Evolutionary conservation across 257 asterid genomes (phyloP), one percentile per base, ranked within the genome.

Genomic region (Agastache rugosa): DNA sequence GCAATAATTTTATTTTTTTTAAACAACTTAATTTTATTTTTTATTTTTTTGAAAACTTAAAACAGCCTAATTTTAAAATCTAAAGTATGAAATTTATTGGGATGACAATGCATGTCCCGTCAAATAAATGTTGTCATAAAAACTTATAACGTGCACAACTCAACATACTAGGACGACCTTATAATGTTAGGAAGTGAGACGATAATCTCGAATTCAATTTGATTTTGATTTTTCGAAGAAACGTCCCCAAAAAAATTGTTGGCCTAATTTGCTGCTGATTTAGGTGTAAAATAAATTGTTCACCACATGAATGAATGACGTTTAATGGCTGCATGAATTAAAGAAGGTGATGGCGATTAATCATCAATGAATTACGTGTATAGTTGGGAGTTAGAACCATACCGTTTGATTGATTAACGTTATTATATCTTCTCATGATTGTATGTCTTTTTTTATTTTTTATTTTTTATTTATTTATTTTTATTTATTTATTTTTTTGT

Each of bases 121-220:
- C 63, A 11, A 56, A 23, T 56, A 56, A 59, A 59, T 59, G 64
- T 27, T 1, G n/a, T 11, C 39, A 59, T 27, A 14, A 59, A 59
- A 59, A 6, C n/a, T 16, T 8, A n/a, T 55, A 55, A 55, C 59
- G 59, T 53, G 35, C 31, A 56, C 39, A 56, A 56, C 63, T 56
- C 19, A 6, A 12, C 11, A 56, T 9, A 0, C 31, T 16, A 16
- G 22, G 23, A 16, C 11, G n/a, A n/a, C 23, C 22, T 12, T 16
- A 50, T 50, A 42, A 5, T 48, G 16, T 48, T 47, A 47, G n/a
- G 15, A 7, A 54, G 31, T 9, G 29, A 54, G 61, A 20, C 9
- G 1, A 17, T 51, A 55, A n/a, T 8, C 31, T 20, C 0, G 7
- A 54, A 7, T 50, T 8, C 20, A 48, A 12, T 56, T 11, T 56